Base-by-base conservation (phyloP, 73 alveolate genomes). In the Paramecium primaurelia region DNA sequence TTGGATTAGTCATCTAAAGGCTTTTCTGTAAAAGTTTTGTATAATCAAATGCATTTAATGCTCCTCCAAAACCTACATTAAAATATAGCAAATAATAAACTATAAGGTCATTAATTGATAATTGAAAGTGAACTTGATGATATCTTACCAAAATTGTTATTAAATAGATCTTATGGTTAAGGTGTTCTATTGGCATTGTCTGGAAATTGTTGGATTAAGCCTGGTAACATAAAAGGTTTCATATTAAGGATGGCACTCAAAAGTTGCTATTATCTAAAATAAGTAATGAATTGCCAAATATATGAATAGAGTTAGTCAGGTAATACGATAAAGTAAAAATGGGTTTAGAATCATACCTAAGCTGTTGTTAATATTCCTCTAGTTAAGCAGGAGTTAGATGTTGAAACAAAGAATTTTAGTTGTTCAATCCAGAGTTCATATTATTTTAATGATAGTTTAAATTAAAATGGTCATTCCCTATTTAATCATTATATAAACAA, bases 371-470 rank as follows among this genome's bases (percentile, higher is more conserved):
- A 45, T 45, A 80, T 42, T 80, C 47, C 58, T 49, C 75, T 7
- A 44, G 49, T 25, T 45, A 47, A 26, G 91, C 71, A 11, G 49
- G 73, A 22, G 75, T 45, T 45, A 45, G 77, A 12, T 80, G 36
- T n/a, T n/a, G 28, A 9, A 32, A 25, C 14, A 80, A 44, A n/a
- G 47, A 47, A 80, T 80, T 80, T 49, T 22, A n/a, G 91, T 80
- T 80, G 75, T 80, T 80, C 58, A 80, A 45, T 6, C 91, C 75
- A 40, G 47, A 47, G 91, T 49, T 80, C 91, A 80, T 80, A 80
- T 45, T 80, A 45, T 45, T 45, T 80, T 80, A 80, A 80, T 80
- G 91, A 80, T 80, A 80, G 91, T 80, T 80, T 80, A 44, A 80
- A 80, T 64, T 64, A 64, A 64, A 64, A 32, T 64, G 84, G 84